Percentiles rank a stretch among this genome's conserved stretches.
These are phyloP conservation scores for Curvularia eragrostidis DNA, from an alignment of 2,329 filamentous ascomycete species.

Conservation along the genomic window DNA sequence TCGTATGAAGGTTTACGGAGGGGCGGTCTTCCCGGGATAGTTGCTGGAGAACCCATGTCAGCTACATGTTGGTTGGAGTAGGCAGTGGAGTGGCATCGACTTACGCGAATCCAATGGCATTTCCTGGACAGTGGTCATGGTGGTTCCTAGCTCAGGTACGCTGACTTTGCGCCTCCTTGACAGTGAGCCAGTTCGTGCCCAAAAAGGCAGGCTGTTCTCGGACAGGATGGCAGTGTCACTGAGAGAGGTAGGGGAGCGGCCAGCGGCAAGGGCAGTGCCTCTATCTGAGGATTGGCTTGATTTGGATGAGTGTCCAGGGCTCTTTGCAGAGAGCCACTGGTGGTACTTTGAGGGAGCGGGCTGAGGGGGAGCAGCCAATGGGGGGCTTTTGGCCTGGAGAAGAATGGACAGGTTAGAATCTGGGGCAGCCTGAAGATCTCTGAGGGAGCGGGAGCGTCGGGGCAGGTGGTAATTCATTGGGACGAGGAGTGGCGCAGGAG, in stretches of 20 bases:
- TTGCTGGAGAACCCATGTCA: slow-evolving; percentile 38
- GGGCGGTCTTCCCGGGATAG: slow-evolving; percentile 51
- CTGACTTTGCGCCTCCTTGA: slow-evolving; percentile 51
- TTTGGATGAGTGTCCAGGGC: slow-evolving; percentile 33
- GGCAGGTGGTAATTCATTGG: slow-evolving; percentile 44
- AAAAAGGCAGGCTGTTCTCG: slow-evolving; percentile 41
- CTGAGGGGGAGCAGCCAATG: slow-evolving; percentile 35
- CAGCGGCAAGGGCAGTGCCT: slow-evolving; percentile 46
- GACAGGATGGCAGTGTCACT: slow-evolving; percentile 48
- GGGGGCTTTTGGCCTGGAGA: slow-evolving; percentile 37
- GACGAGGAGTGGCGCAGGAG: slow-evolving; percentile 19
- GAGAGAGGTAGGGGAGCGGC: slow-evolving; percentile 50
- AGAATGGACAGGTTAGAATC: slow-evolving; percentile 29
- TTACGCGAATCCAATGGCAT: slow-evolving; percentile 50
- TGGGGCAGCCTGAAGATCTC: slow-evolving; percentile 39
- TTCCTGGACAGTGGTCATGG: slow-evolving; percentile 51
- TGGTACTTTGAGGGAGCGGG: slow-evolving; percentile 42
- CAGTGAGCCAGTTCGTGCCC: slow-evolving; percentile 48
- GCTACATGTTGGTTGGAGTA: neutral
- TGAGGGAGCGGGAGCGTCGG: slow-evolving; percentile 47
- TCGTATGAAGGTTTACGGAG: slow-evolving; percentile 46
- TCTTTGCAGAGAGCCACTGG: slow-evolving; percentile 46
- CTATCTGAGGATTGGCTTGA: slow-evolving; percentile 39
- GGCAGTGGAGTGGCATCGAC: slow-evolving; percentile 15
- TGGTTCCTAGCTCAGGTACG: slow-evolving; percentile 48